phyloP scores from a whole-genome alignment of 148 eudicot species.

The Silene conica region DNA sequence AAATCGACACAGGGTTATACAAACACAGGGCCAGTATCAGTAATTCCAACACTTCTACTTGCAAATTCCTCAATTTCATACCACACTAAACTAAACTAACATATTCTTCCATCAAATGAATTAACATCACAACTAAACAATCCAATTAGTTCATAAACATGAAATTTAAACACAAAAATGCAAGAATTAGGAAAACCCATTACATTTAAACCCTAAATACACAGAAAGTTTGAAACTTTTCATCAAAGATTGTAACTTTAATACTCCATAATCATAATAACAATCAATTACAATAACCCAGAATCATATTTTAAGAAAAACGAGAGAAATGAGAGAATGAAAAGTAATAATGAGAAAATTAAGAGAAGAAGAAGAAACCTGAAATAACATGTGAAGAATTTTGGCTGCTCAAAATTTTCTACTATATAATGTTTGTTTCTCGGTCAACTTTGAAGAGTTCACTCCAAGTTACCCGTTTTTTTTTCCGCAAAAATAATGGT shows the following conservation, averaged over 20 bases:
- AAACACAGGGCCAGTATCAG: constrained; percentile 26
- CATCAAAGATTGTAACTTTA: neutral
- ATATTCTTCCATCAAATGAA: neutral
- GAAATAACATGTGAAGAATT: constrained; percentile 18
- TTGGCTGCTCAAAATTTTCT: neutral
- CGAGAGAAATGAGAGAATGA: neutral
- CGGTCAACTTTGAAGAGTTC: constrained; percentile 27
- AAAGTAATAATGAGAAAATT: neutral
- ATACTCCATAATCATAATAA: neutral
- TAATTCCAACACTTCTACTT: constrained; percentile 10
- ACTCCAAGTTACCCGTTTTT: no score
- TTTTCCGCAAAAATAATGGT: no score
- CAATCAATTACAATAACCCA: neutral
- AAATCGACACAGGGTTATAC: constrained; percentile 24
- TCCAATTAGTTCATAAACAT: neutral
- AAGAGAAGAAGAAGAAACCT: neutral
- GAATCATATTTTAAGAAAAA: neutral
- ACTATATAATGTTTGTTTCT: neutral
- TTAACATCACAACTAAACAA: constrained; percentile 2
- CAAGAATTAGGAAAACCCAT: constrained; percentile 1
- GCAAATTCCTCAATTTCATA: neutral
- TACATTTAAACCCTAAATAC: neutral
- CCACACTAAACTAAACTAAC: neutral
- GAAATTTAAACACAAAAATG: neutral
- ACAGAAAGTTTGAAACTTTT: constrained; percentile 16